These are phyloP conservation scores for Pyricularia sp. DNA, from an alignment of 2,329 filamentous ascomycete genomes.

Conservation along the genomic window DNA sequence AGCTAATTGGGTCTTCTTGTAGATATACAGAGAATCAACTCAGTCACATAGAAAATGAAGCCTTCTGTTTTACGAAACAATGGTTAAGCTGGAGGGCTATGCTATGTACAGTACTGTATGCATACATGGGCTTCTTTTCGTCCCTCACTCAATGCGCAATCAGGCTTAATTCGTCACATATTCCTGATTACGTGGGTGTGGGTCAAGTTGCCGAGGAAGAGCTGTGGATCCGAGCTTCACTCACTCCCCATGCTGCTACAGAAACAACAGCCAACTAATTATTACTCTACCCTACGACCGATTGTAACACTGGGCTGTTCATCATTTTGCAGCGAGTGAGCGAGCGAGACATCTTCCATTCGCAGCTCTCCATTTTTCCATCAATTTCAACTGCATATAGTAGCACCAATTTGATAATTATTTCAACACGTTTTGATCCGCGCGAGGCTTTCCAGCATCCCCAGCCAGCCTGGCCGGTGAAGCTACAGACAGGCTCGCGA, in stretches of 20 bases:
- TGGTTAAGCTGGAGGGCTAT: not conserved
- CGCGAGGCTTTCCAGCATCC: not conserved
- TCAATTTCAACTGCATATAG: not conserved
- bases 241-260: not conserved
- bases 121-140: not conserved
- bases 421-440: not conserved
- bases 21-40: not conserved
- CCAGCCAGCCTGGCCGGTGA: not conserved
- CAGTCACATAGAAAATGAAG: not conserved
- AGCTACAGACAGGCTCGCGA: not conserved
- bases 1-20: not conserved
- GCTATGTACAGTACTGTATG: no score
- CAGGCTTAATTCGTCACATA: not conserved
- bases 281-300: not conserved
- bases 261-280: not conserved
- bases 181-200: not conserved
- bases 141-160: not conserved
- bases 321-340: not conserved
- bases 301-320: not conserved
- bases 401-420: not conserved
- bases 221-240: not conserved
- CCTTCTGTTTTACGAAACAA: not conserved
- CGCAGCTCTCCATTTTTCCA: not conserved
- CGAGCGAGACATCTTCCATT: not conserved
- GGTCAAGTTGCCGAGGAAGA: not conserved